Base-by-base conservation (phyloP, 371 early-diverging fungal species). In the Rhizopus sp. region DNA sequence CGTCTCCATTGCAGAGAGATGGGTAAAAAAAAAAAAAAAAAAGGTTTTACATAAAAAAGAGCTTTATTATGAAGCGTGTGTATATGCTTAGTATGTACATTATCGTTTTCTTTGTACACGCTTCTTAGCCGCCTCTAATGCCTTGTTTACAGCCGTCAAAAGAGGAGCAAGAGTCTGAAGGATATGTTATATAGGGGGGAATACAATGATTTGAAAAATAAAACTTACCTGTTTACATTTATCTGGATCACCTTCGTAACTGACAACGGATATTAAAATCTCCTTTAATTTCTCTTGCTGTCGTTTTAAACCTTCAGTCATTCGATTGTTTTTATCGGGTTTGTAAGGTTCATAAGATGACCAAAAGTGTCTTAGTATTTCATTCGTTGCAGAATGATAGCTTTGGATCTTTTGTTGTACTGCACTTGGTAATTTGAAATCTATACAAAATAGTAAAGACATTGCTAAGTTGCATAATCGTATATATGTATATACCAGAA, bases 281-380 rank as follows among this genome's bases (percentile, higher is more conserved):
- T 78, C 81, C 1, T 80, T 64, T 15, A 80, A 57, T 55, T 80
- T 82, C 9, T 73, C 75, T 33, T 72, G 66, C 31, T 82, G 81
- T 44, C 73, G 80, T 32, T 70, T 77, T 12, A 85, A 57, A 7
- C 75, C 70, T 31, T 82, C 82, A 31, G 78, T 62, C 83, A 85
- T 83, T 1, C 85, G 67, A 5, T 45, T 12, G 44, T 85, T 82
- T 57, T 85, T 85, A 4, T 76, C 77, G 6, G 73, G 64, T 49
- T 72, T 68, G 48, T 85, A 83, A 1, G 78, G 70, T 23, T 76
- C 69, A 38, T 69, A 77, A 0, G 85, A 83, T 3, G 85, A 73
- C 85, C 85, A 85, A 47, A 82, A 85, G 60, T 85, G 85, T 4
- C 85, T 71, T n/a, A 85, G 59, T n/a, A 85, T 79, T 53, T 85